Conservation (phyloP, 2,329 filamentous ascomycete genomes). For the Phyllosticta citribraziliensis region DNA sequence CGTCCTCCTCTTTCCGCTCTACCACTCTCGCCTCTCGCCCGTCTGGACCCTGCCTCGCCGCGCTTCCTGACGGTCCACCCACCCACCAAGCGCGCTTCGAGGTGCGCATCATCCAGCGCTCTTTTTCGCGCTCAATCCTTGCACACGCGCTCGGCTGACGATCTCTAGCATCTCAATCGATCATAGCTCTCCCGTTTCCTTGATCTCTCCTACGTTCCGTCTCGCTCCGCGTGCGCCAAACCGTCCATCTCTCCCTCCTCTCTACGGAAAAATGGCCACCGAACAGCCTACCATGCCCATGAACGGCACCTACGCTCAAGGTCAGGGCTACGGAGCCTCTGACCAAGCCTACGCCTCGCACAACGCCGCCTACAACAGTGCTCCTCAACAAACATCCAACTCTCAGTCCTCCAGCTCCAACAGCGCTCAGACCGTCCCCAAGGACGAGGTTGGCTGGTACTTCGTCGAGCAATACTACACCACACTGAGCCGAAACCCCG, state of each 20-base stretch:
- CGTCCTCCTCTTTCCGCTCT: not conserved
- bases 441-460: slow-evolving; percentile 98
- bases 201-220: not conserved
- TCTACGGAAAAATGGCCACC: slow-evolving; percentile 25
- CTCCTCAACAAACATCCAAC: slow-evolving; percentile 16
- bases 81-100: slow-evolving; percentile 3
- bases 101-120: slow-evolving; percentile 1
- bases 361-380: slow-evolving; percentile 22
- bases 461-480: slow-evolving; percentile 99
- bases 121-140: not conserved
- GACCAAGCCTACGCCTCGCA: slow-evolving; percentile 24
- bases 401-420: slow-evolving; percentile 13
- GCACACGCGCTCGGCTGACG: slow-evolving; percentile 2
- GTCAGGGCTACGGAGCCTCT: slow-evolving; percentile 28
- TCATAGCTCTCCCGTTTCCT: not conserved
- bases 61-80: not conserved
- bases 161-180: not conserved
- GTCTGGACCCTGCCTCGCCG: slow-evolving; percentile 1
- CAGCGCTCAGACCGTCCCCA: slow-evolving; percentile 43
- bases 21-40: not conserved
- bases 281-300: slow-evolving; percentile 30
- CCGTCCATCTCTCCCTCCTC: not conserved
- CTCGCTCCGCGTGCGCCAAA: slow-evolving; percentile 3
- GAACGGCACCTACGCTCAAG: slow-evolving; percentile 39
- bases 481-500: slow-evolving; percentile 85